phyloP scores from a whole-genome alignment of 305 asterid genomes.

The Rubia balearica region DNA sequence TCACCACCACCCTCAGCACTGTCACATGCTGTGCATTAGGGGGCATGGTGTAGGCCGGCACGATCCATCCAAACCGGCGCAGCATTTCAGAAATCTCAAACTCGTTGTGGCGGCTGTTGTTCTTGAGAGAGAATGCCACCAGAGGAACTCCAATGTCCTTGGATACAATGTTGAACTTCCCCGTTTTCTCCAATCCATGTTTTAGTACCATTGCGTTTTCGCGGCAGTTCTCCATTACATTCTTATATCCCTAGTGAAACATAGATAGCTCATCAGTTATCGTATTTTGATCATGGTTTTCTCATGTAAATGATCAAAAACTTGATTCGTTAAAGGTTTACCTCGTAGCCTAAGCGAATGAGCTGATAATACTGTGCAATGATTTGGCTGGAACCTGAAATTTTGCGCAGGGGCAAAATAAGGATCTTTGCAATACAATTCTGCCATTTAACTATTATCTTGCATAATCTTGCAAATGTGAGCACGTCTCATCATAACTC shows the following conservation, averaged over 20 bases:
- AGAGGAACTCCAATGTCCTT: conserved; percentile 28
- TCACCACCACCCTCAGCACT: neutral
- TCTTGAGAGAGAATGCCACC: conserved; percentile 29
- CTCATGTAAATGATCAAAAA: neutral
- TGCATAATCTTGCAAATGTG: too few relatives aligned
- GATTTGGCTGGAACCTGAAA: conserved; percentile 17
- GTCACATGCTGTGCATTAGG: conserved; percentile 1
- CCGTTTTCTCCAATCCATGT: conserved; percentile 22
- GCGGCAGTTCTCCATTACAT: conserved; percentile 32
- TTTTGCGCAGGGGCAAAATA: neutral
- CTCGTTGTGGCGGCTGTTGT: conserved; percentile 18
- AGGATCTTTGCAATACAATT: neutral
- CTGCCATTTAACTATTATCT: too few relatives aligned
- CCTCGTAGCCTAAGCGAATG: conserved; percentile 19
- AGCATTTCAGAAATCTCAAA: conserved; percentile 23
- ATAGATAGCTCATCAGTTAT: neutral
- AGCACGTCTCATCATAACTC: too few relatives aligned
- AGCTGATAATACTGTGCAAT: conserved; percentile 22
- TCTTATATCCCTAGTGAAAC: conserved; percentile 23
- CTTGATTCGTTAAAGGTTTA: neutral
- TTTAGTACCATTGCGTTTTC: conserved; percentile 19
- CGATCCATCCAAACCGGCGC: conserved; percentile 1
- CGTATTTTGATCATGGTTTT: neutral
- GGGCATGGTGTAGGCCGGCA: conserved; percentile 4
- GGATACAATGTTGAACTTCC: conserved; percentile 23